Evolutionary conservation across 2,329 filamentous ascomycete genomes (phyloP).

Genomic region (Fusarium papillatum): DNA sequence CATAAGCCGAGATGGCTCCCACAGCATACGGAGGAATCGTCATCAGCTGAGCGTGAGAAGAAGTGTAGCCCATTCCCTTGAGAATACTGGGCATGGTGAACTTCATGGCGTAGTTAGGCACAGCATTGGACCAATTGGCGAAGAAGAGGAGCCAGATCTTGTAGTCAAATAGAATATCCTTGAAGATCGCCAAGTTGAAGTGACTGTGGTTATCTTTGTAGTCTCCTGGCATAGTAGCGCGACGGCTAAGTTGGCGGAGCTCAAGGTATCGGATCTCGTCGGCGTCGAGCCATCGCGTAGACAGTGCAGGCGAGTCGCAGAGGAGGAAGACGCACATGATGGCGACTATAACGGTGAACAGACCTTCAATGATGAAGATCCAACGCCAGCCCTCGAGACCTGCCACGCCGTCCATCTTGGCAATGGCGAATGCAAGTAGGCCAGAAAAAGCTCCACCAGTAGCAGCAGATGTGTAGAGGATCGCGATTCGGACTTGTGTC

Average conservation of each 20-base stretch:
- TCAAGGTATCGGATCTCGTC: background rate
- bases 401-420: conserved; percentile 39
- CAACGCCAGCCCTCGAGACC: conserved; percentile 28
- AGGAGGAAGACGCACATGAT: background rate
- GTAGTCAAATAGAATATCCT: conserved; percentile 60
- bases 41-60: conserved; percentile 47
- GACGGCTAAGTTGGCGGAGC: background rate
- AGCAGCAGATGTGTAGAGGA: conserved; percentile 34
- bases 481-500: conserved; percentile 43
- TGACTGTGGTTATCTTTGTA: background rate
- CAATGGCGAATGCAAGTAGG: conserved; percentile 57
- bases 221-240: background rate
- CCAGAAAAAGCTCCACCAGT: conserved; percentile 57
- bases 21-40: background rate
- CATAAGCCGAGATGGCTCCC: background rate
- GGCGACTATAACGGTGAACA: conserved; percentile 18
- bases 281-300: conserved; percentile 35
- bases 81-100: conserved; percentile 56
- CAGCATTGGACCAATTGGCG: conserved; percentile 57
- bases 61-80: conserved; percentile 55
- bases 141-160: conserved; percentile 60
- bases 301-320: background rate
- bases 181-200: conserved; percentile 39
- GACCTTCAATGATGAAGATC: conserved; percentile 29
- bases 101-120: conserved; percentile 50